A percentile compares a stretch with the other conserved stretches of the same genome.
These are phyloP conservation scores for Vigna hirtella DNA, from an alignment of 306 rosid species.

Conservation along the genomic window DNA sequence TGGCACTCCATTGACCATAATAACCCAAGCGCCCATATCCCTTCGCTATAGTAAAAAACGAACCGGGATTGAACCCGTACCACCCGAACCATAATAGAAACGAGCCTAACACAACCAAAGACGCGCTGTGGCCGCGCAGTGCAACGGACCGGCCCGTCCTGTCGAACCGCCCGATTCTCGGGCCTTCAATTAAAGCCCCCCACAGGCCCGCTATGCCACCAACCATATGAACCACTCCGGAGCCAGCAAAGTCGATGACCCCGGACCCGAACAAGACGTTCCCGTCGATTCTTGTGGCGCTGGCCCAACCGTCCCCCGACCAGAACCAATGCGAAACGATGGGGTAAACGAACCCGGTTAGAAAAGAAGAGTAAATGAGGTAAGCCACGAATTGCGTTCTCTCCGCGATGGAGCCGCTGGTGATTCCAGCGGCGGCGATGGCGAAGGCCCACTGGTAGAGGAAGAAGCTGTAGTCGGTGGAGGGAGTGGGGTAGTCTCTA, in stretches of 20 bases:
- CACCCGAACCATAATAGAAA: slow-evolving; percentile 87
- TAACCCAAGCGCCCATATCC: slow-evolving; percentile 27
- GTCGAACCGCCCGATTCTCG: slow-evolving; percentile 79
- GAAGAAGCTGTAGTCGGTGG: slow-evolving; percentile 68
- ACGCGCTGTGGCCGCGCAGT: slow-evolving; percentile 72
- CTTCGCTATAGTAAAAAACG: slow-evolving; percentile 64
- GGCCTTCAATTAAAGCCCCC: slow-evolving; percentile 86
- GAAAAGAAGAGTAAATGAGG: slow-evolving; percentile 71
- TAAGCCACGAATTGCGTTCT: slow-evolving; percentile 83
- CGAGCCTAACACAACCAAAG: slow-evolving; percentile 73
- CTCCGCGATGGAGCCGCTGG: slow-evolving; percentile 90
- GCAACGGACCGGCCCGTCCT: slow-evolving; percentile 64
- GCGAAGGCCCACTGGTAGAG: slow-evolving; percentile 96
- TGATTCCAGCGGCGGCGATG: slow-evolving; percentile 80
- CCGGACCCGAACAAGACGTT: slow-evolving; percentile 61
- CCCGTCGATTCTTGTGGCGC: slow-evolving; percentile 37
- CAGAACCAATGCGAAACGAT: slow-evolving; percentile 84
- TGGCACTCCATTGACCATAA: slow-evolving; percentile 85
- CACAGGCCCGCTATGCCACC: slow-evolving; percentile 83
- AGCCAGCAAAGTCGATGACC: slow-evolving; percentile 72
- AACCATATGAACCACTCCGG: slow-evolving; percentile 85
- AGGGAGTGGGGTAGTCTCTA: slow-evolving; percentile 39
- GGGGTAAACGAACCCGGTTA: slow-evolving; percentile 82
- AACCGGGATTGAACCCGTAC: slow-evolving; percentile 90
- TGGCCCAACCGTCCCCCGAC: slow-evolving; percentile 82